Evolutionary conservation across 202 grass and related monocot species (phyloP).

Genomic region (Brachypodium distachyon): DNA sequence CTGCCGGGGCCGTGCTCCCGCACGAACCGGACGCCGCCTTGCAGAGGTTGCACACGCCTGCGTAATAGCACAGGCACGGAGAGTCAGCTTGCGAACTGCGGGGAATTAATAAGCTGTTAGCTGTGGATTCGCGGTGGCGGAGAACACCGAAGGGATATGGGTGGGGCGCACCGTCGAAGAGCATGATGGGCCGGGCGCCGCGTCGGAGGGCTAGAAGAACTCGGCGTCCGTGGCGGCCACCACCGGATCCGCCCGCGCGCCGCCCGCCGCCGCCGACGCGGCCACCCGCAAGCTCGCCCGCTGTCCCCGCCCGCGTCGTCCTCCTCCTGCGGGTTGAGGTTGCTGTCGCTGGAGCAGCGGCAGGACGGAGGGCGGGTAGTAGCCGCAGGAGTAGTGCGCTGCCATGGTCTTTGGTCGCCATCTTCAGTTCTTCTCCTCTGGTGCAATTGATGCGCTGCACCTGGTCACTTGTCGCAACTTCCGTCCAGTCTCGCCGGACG

Average conservation of each 20-base stretch:
- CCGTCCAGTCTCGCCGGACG: background rate
- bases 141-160: background rate
- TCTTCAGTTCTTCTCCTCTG: too few species aligned
- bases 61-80: background rate
- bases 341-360: too few species aligned
- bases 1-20: slow-evolving; percentile 52
- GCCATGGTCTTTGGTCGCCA: background rate
- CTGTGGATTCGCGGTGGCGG: background rate
- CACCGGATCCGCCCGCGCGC: background rate
- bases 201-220: slow-evolving; percentile 59
- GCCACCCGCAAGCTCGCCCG: background rate
- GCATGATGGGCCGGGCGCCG: slow-evolving; percentile 82
- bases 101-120: too few species aligned
- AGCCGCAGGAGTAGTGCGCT: background rate
- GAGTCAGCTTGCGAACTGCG: too few species aligned
- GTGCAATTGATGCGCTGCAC: background rate
- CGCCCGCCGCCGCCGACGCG: background rate
- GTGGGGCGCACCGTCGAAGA: slow-evolving; percentile 68
- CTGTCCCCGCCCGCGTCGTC: background rate
- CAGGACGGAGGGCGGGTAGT: background rate
- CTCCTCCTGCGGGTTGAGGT: too few species aligned
- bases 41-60: slow-evolving; percentile 91
- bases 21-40: slow-evolving; percentile 82
- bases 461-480: background rate
- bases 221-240: slow-evolving; percentile 35